Evolutionary conservation across 176 grass and related monocot species (phyloP), one percentile per base, ranked within the genome.

Genomic region (Paspalum vaginatum): DNA sequence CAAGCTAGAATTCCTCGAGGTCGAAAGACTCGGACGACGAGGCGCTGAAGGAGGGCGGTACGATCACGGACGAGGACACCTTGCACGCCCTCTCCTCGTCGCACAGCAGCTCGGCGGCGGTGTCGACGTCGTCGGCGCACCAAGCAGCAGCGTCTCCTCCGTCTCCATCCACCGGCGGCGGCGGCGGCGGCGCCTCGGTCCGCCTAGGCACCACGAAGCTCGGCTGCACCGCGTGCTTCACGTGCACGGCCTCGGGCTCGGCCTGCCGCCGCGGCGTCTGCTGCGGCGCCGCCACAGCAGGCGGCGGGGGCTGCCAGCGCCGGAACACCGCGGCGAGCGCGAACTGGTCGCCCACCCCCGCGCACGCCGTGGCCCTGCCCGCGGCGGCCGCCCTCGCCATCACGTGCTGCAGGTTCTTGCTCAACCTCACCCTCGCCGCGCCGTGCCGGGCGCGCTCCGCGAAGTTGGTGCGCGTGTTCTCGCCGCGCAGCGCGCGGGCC

Each of bases 31-130:
- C 64, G 54, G 37, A 79, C 4, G 53, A 66, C 40, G 61, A 40
- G 13, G 62, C 64, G 64, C 70, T 59, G 18, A 93, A 93, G 12
- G 79, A 61, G 54, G 85, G 69, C 52, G 91, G 87, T 79, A 90
- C 85, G 76, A 93, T 83, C 58, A 93, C n/a, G 9, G 91, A 93
- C 27, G 87, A 93, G 18, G 87, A 85, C 26, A 93, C 91, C 62
- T 59, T 90, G 50, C 90, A 79, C 42, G 72, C 68, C 51, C 77
- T 27, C 51, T 68, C 85, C 44, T 55, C 63, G 17, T 20, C 77
- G 71, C 70, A 37, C 25, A 46, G 8, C 25, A 61, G 21, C 18
- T 38, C 47, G 17, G 40, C 8, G 17, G 26, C 8, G 2, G 49
- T 10, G 42, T 73, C 66, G 11, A 20, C 14, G 51, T 50, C 25